Base-by-base conservation (phyloP, 2,329 filamentous ascomycete genomes). In the Epichloe hybrida region DNA sequence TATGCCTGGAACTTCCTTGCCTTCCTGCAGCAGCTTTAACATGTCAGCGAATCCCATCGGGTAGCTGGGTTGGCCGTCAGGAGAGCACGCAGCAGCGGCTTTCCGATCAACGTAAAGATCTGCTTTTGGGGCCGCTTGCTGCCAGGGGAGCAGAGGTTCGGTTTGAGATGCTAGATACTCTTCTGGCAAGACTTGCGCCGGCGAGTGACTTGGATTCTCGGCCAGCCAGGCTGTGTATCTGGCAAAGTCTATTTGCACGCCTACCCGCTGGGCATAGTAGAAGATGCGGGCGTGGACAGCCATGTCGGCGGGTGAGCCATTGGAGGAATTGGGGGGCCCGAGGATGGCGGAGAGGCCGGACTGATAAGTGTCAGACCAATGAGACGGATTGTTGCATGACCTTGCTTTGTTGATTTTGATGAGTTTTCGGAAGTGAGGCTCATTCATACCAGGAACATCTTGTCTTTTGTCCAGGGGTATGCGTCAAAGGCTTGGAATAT, bases 21-120 rank as follows among this genome's bases (percentile, higher is more conserved):
- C 88, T 31, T 81, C 83, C 23, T 87, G 86, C 50, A 96, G 86
- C 50, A 95, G 77, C 60, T 88, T 84, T 50, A 95, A 83, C 54
- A 96, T 88, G 57, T 91, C 82, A 7, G 86, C 84, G 65, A 96
- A 95, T 1, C 81, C 84, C 46, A 82, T 83, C 3, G 89, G 89
- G 59, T 95, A 95, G 1, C 80, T 77, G 39, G 88, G 84, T 44
- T 78, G 73, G 38, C 68, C 69, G n/a, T 57, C 61, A 4, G 52
- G 56, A 6, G 57, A 50, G 13, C 52, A 9, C 20, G 39, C 46
- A 40, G 54, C 52, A n/a, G 51, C 55, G 2, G 57, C 53, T 21
- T 64, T 65, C 27, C 66, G 67, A 47, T 75, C 71, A 27, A 76
- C 62, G 46, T 64, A 72, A 20, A 76, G 64, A 34, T 73, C 70